A percentile compares a stretch with the other conserved stretches of the same genome.
phyloP scores from a whole-genome alignment of 1,284 basidiomycete species.

The Puccinia polysora region DNA sequence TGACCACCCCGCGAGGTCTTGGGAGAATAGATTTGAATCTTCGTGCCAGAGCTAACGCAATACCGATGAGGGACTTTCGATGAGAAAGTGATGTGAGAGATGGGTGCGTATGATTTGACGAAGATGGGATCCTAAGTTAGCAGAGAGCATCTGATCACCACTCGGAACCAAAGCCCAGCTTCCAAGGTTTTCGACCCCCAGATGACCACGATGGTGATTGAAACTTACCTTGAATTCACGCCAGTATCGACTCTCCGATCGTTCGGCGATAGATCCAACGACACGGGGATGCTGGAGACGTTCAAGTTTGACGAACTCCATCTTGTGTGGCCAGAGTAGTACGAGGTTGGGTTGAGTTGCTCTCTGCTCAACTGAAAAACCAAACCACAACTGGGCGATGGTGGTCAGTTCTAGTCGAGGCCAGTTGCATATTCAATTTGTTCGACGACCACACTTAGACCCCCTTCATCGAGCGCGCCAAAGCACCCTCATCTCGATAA shows the following conservation, averaged over 20 bases:
- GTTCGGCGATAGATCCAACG: constrained; percentile 14
- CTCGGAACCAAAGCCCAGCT: not conserved
- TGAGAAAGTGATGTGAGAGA: constrained; percentile 86
- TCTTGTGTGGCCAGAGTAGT: too few species aligned
- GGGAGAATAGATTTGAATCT: constrained; percentile 92
- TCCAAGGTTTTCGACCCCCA: not conserved
- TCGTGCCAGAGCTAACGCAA: constrained; percentile 87
- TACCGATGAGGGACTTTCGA: constrained; percentile 79
- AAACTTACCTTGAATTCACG: constrained; percentile 25
- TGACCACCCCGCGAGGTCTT: constrained; percentile 89
- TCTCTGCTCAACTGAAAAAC: too few species aligned
- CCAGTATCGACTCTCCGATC: constrained; percentile 34
- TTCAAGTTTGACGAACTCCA: constrained; percentile 35
- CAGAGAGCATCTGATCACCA: constrained; percentile 62
- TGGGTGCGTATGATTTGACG: constrained; percentile 88
- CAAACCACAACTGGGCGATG: too few species aligned
- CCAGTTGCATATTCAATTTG: too few species aligned
- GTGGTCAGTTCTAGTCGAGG: too few species aligned
- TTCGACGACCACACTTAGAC: too few species aligned
- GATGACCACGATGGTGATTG: too few species aligned
- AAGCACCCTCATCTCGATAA: too few species aligned
- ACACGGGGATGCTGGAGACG: constrained; percentile 15
- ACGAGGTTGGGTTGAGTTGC: too few species aligned
- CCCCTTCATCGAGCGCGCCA: too few species aligned
- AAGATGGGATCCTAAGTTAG: constrained; percentile 70